Evolutionary conservation across 805 yeast species (phyloP), one percentile per base, ranked within the genome.

Genomic region (Dipodascopsis tothii): DNA sequence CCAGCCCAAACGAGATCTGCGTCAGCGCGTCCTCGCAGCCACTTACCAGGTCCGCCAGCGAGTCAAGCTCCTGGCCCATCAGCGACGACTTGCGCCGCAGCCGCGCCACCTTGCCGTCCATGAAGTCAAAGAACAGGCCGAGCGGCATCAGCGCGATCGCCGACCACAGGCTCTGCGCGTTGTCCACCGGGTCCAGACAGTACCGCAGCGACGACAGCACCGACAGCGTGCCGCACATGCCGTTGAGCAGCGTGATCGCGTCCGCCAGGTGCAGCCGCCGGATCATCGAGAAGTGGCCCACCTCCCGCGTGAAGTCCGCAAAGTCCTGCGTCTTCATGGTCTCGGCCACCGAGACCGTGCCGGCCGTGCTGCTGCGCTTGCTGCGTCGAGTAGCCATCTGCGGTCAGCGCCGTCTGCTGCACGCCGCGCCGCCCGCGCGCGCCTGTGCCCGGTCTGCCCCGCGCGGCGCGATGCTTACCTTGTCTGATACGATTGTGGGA

Each of bases 11-110:
- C 9, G 95, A 84, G 30, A 44, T 37, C 11, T 35, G 38, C 21
- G 9, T 14, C 23, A 18, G 14, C 17, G 19, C 16, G 19, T 6
- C 14, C 21, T 5, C 5, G 38, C 9, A 9, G n/a, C 5, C 21
- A 19, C 17, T 11, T 33, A 90, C 76, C 58, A 92, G 75, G 66
- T 92, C 98, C 19, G 98, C 98, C 56, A 92, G 73, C 1, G 96
- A 88, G 62, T 92, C 98, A 58, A 92, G 75, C 67, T 92, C 98
- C 66, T 92, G 97, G 48, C 98, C 98, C 84, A 92, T 84, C 43
- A 92, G 72, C 9, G 94, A 81, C 2, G 94, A 77, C 68, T 88
- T 86, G 62, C 87, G 83, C 67, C 96, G 77, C 68, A 92, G 74
- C 60, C 98, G 76, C 3, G 98, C 98, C 5, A 90, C 98, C 57